A percentile compares a stretch with the other conserved stretches of the same genome.
These are phyloP conservation scores for Osmanthus fragrans DNA, from an alignment of 257 asterid genomes.

Conservation along the genomic window DNA sequence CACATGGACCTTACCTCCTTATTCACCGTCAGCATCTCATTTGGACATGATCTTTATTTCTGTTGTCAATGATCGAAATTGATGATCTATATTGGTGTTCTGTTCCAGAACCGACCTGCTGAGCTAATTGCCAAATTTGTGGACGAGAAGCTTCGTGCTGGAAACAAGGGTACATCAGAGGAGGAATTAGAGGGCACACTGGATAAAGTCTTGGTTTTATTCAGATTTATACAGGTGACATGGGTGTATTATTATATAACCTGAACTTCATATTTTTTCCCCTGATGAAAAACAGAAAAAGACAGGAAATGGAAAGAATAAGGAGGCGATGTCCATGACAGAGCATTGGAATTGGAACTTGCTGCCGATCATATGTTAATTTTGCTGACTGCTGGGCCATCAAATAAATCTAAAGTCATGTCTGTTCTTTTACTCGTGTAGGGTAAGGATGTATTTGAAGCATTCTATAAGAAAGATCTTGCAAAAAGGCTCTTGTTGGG, in stretches of 20 bases:
- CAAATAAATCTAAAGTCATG: background rate
- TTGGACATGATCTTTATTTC: background rate
- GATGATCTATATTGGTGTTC: background rate
- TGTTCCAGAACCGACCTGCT: constrained; percentile 87
- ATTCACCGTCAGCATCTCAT: background rate
- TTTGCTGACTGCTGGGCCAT: background rate
- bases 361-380: constrained; percentile 20
- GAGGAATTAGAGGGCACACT: constrained; percentile 98
- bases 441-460: constrained; percentile 73
- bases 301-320: background rate
- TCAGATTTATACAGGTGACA: constrained; percentile 92
- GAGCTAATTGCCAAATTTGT: constrained; percentile 95
- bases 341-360: constrained; percentile 26
- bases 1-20: background rate
- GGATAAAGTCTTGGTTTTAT: constrained; percentile 90
- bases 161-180: constrained; percentile 98
- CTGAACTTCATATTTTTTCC: background rate
- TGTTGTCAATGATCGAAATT: background rate
- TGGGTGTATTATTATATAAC: background rate
- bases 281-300: background rate
- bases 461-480: constrained; percentile 67
- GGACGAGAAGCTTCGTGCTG: constrained; percentile 98
- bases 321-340: background rate
- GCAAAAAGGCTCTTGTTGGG: constrained; percentile 93
- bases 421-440: constrained; percentile 14